Percentiles rank a stretch among this genome's conserved stretches.
These are phyloP conservation scores for Plantago coronopus DNA, from an alignment of 305 asterid species.

Conservation along the genomic window DNA sequence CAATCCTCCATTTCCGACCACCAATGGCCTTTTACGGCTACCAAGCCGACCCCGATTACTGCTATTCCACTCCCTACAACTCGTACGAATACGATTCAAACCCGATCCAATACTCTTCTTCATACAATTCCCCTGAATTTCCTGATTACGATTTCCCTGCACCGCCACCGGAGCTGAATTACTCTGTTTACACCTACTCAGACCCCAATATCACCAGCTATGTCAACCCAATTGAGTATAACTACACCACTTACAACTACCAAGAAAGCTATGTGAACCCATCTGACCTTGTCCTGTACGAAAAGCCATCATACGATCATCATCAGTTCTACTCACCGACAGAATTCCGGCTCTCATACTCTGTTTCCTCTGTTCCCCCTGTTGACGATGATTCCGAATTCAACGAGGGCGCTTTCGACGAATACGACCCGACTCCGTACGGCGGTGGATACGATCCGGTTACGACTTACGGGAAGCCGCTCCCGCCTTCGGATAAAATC, in stretches of 20 bases:
- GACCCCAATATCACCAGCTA: constrained; percentile 23
- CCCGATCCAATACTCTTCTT: constrained; percentile 19
- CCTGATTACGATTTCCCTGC: constrained; percentile 16
- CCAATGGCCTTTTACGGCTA: constrained; percentile 58
- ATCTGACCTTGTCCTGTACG: constrained; percentile 30
- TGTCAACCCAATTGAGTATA: constrained; percentile 21
- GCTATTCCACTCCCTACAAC: constrained; percentile 31
- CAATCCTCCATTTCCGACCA: not conserved
- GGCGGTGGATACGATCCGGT: constrained; percentile 61
- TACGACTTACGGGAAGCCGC: constrained; percentile 65
- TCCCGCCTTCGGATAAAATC: constrained; percentile 59
- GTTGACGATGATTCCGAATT: constrained; percentile 6
- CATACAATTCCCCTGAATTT: constrained; percentile 2
- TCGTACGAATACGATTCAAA: constrained; percentile 21
- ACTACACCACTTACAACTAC: constrained; percentile 5
- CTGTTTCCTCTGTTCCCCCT: constrained; percentile 10
- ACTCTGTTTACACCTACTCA: constrained; percentile 27
- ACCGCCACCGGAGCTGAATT: constrained; percentile 20
- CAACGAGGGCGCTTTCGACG: constrained; percentile 43
- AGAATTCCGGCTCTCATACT: constrained; percentile 31
- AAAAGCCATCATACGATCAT: constrained; percentile 25
- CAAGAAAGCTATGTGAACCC: constrained; percentile 21
- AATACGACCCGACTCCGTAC: constrained; percentile 75
- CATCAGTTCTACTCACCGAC: constrained; percentile 31
- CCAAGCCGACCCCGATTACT: constrained; percentile 33